Base-by-base conservation (phyloP, 805 yeast species). In the Trichomonascus vanleenenianus region DNA sequence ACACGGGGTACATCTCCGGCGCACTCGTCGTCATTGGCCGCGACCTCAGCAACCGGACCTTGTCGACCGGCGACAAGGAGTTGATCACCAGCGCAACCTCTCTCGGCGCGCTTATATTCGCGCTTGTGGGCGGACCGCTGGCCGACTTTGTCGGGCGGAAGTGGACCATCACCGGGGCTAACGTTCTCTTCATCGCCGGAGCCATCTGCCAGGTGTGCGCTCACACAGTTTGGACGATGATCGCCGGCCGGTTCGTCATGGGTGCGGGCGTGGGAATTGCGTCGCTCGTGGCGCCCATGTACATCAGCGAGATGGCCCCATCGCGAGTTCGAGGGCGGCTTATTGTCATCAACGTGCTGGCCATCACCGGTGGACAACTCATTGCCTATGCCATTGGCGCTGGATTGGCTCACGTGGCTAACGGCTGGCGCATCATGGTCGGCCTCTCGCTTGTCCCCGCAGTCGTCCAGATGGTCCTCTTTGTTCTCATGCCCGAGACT, bases 261-360 rank as follows among this genome's bases (percentile, higher is more conserved):
- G 98, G 98, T 14, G 85, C 85, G 64, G 97, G 96, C 56, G 97
- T 91, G 22, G 98, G 98, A 55, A 75, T 85, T 45, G 97, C 97
- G 1, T 88, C 97, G 2, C 70, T 91, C 44, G 83, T 87, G 46
- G 87, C 97, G n/a, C 98, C 98, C 1, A 71, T 91, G 47, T 89
- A 88, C 72, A 84, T 91, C 50, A 73, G 87, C 46, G 98, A 91
- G 64, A 75, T 89, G 62, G 95, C 97, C 2, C 97, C 98, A 25
- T 77, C 93, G 12, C 78, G 81, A 62, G 86, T 85, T 62, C 77
- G 98, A 62, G 97, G 97, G 46, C 74, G 97, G 51, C 73, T 91
- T 45, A 93, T 94, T 31, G 86, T 89, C 5, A 75, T 89, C 47
- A 88, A 89, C 64, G 87, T 89, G 48, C 67, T 91, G 56, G 87